phyloP scores from a whole-genome alignment of 1,139 yeast genomes.

The Hyphopichia burtonii region DNA sequence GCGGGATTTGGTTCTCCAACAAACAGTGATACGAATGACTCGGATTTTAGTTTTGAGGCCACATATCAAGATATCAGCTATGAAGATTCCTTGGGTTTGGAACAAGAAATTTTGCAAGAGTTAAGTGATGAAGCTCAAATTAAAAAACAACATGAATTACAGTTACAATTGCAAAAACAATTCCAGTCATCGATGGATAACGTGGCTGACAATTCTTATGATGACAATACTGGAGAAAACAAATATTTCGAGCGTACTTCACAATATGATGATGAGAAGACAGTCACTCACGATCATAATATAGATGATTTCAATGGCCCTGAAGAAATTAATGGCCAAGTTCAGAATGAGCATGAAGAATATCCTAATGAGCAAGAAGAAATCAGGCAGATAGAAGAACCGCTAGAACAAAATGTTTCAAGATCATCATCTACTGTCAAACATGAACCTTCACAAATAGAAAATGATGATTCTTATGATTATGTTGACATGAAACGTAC shows the following conservation, averaged over 20 bases:
- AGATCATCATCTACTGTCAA: background rate
- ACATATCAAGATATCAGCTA: conserved; percentile 41
- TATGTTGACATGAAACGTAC: conserved; percentile 1
- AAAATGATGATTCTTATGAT: background rate
- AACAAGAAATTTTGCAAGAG: conserved; percentile 18
- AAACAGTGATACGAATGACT: conserved; percentile 10
- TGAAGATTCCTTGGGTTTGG: conserved; percentile 43
- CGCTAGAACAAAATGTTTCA: background rate
- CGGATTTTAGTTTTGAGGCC: conserved; percentile 43
- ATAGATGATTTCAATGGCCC: no score
- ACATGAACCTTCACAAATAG: background rate
- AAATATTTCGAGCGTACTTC: background rate
- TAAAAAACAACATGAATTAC: conserved; percentile 10
- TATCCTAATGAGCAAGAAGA: no score
- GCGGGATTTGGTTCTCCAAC: conserved; percentile 3
- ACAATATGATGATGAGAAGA: background rate
- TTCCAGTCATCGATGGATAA: conserved; percentile 1
- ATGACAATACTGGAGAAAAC: background rate
- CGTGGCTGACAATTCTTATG: background rate
- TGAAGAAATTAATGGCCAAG: no score
- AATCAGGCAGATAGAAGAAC: background rate
- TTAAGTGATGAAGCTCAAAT: conserved; percentile 9
- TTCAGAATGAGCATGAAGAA: no score
- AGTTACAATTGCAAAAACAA: conserved; percentile 1
- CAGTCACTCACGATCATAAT: background rate